Percentiles rank a stretch among this genome's conserved stretches.
phyloP scores from a whole-genome alignment of 768 basidiomycete genomes.

The Mycena albidolilacea region DNA sequence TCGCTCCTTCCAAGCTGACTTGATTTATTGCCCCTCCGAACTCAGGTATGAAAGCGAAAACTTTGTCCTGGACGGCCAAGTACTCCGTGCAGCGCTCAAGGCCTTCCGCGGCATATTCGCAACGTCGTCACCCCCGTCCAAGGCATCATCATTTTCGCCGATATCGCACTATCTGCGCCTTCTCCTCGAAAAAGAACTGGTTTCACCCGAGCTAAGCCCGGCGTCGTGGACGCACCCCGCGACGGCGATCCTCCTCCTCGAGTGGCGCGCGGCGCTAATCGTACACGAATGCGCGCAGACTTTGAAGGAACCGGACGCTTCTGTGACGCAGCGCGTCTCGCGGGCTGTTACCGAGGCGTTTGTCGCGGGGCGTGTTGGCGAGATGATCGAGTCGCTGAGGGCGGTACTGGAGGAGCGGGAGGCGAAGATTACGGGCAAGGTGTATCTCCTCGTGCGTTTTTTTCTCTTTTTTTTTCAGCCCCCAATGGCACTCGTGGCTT shows the following conservation, averaged over 20 bases:
- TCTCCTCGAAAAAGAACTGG: slow-evolving; percentile 48
- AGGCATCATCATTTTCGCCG: slow-evolving; percentile 54
- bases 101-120: slow-evolving; percentile 57
- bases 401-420: slow-evolving; percentile 42
- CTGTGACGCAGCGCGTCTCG: slow-evolving; percentile 69
- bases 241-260: slow-evolving; percentile 65
- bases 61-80: slow-evolving; percentile 82
- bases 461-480: background rate
- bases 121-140: slow-evolving; percentile 44
- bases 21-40: background rate
- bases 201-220: slow-evolving; percentile 41
- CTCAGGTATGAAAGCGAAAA: slow-evolving; percentile 82
- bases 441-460: slow-evolving; percentile 63
- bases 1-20: background rate
- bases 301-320: slow-evolving; percentile 63
- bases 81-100: slow-evolving; percentile 80
- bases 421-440: slow-evolving; percentile 48
- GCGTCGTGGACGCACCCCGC: slow-evolving; percentile 56
- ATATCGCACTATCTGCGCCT: slow-evolving; percentile 72
- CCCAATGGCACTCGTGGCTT: background rate
- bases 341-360: slow-evolving; percentile 80
- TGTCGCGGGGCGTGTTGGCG: slow-evolving; percentile 68
- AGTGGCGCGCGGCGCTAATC: slow-evolving; percentile 75
- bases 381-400: slow-evolving; percentile 57
- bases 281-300: slow-evolving; percentile 63